Percentiles rank a stretch among this genome's conserved stretches.
Conservation (phyloP, 441 rosid genomes). For the Sinapis alba region DNA sequence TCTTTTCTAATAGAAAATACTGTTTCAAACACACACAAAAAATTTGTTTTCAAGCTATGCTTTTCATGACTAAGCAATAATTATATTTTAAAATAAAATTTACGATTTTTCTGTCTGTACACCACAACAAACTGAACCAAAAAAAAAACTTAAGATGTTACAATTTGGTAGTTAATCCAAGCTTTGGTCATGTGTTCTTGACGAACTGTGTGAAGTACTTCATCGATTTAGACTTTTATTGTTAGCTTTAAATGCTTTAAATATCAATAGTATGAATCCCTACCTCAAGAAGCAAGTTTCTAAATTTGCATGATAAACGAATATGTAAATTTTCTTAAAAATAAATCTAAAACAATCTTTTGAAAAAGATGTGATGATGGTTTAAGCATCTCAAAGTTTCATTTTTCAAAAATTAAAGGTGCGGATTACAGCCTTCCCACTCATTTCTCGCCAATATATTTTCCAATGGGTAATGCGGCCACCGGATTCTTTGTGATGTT, state of each 20-base stretch:
- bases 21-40: not conserved
- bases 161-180: not conserved
- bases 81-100: not conserved
- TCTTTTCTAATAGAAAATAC: not conserved
- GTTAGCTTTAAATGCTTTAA: not conserved
- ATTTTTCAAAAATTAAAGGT: conserved; percentile 32
- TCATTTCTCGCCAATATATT: conserved; percentile 88
- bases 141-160: not conserved
- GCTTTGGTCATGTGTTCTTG: not conserved
- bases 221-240: not conserved
- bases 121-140: not conserved
- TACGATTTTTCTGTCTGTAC: not conserved
- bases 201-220: not conserved
- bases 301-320: not conserved
- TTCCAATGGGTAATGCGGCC: conserved; percentile 96
- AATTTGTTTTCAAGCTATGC: not conserved
- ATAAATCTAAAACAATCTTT: not conserved
- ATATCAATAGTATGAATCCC: not conserved
- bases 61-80: not conserved
- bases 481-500: conserved; percentile 90
- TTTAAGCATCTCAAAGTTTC: not conserved
- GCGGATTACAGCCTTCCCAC: conserved; percentile 72
- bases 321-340: not conserved
- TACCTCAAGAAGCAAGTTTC: not conserved
- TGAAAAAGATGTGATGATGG: not conserved